Conservation (phyloP, 202 grass and related monocot genomes). For the Saccharum hybrid region DNA sequence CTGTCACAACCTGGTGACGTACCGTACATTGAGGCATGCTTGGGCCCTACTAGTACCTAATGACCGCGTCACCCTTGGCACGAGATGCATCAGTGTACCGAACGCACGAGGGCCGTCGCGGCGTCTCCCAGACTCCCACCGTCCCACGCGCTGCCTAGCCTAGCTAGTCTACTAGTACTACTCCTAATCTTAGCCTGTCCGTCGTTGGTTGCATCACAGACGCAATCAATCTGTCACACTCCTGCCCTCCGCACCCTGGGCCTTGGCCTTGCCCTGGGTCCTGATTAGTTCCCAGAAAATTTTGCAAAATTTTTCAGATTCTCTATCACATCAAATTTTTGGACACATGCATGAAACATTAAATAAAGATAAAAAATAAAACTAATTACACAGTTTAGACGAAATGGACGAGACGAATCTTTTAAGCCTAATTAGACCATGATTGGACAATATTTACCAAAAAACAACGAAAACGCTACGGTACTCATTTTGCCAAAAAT, state of each 20-base stretch:
- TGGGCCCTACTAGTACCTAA: neutral
- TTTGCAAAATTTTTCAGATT: too few relatives aligned
- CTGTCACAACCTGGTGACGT: neutral
- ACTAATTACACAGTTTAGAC: too few relatives aligned
- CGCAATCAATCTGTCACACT: conserved; percentile 8
- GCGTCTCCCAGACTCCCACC: conserved; percentile 23
- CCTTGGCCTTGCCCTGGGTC: too few relatives aligned
- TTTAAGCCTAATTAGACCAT: too few relatives aligned
- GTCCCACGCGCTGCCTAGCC: conserved; percentile 1
- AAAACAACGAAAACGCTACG: too few relatives aligned
- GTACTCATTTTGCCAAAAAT: too few relatives aligned
- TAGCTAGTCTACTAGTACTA: neutral
- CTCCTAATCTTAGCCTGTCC: neutral
- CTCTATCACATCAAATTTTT: too few relatives aligned
- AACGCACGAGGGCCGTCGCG: neutral
- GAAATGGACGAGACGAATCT: too few relatives aligned
- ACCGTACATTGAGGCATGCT: neutral
- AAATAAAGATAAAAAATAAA: too few relatives aligned
- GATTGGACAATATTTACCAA: too few relatives aligned
- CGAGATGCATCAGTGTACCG: neutral
- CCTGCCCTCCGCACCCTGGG: neutral
- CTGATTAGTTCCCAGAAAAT: too few relatives aligned
- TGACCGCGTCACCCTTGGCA: neutral
- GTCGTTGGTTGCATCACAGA: conserved; percentile 12
- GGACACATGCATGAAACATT: too few relatives aligned